phyloP scores from a whole-genome alignment of 2,329 filamentous ascomycete genomes.

The Fusarium phyllophilum region DNA sequence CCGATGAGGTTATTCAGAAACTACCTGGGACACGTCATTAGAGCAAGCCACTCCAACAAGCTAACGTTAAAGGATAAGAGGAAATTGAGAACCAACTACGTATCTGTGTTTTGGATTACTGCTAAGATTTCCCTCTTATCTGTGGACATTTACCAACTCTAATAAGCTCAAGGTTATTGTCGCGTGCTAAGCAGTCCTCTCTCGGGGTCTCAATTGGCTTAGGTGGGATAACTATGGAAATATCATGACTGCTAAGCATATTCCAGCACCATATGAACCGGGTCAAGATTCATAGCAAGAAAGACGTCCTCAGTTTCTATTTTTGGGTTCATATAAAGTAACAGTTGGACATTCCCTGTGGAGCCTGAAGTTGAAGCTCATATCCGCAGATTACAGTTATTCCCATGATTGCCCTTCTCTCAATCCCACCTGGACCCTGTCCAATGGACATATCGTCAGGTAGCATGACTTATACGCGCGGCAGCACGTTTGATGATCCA shows the following conservation, averaged over 20 bases:
- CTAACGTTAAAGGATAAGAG: no score
- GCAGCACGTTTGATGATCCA: neutral
- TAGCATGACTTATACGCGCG: neutral
- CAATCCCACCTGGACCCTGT: neutral
- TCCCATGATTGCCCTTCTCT: neutral
- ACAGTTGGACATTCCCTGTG: fast-evolving
- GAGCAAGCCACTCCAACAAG: neutral
- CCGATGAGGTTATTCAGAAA: neutral
- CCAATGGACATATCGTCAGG: neutral
- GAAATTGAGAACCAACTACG: neutral
- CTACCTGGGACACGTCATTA: neutral
- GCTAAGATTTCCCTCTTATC: fast-evolving
- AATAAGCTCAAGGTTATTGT: fast-evolving
- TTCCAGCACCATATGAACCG: fast-evolving
- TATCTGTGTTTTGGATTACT: fast-evolving
- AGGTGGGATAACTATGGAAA: fast-evolving
- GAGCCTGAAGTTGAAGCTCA: neutral
- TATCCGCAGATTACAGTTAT: neutral
- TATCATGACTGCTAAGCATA: neutral
- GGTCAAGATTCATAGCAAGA: fast-evolving
- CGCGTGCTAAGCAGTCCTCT: neutral
- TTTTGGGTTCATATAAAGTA: neutral
- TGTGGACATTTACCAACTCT: fast-evolving
- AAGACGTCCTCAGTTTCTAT: neutral
- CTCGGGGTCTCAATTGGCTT: neutral